Evolutionary conservation across 2,329 filamentous ascomycete genomes (phyloP).

Genomic region (Aspergillus jensenii): DNA sequence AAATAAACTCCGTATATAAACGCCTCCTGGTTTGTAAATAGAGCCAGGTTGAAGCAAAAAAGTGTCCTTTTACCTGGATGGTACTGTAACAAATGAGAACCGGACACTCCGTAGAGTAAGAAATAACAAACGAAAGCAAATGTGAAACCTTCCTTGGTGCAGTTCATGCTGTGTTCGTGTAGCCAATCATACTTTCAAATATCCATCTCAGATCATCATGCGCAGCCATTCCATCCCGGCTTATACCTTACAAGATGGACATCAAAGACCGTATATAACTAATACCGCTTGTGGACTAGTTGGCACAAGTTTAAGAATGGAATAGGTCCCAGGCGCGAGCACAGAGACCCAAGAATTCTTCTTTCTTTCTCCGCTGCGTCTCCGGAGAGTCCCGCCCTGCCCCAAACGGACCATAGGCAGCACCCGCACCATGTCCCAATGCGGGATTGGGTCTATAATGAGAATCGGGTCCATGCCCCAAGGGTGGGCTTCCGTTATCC

Average conservation of each 20-base stretch:
- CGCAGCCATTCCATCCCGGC: neutral
- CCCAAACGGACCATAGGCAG: constrained; percentile 69
- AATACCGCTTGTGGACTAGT: neutral
- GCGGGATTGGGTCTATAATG: constrained; percentile 40
- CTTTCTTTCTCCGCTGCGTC: constrained; percentile 80
- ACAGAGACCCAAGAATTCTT: constrained; percentile 85
- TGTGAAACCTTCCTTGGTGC: constrained; percentile 1
- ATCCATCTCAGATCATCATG: constrained; percentile 18
- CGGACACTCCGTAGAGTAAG: constrained; percentile 3
- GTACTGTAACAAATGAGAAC: constrained; percentile 6
- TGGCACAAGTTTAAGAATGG: constrained; percentile 66
- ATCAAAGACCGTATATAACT: neutral
- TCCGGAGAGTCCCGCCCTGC: constrained; percentile 81
- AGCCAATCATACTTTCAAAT: constrained; percentile 19
- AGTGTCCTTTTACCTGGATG: constrained; percentile 6
- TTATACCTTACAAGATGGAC: neutral
- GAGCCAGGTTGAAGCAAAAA: neutral
- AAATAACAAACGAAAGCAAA: constrained; percentile 5
- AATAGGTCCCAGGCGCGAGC: constrained; percentile 94
- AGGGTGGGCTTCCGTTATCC: constrained; percentile 81
- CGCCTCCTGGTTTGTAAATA: constrained; percentile 1
- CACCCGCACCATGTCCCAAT: constrained; percentile 22
- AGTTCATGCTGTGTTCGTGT: constrained; percentile 23
- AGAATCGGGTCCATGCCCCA: constrained; percentile 68
- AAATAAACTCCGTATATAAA: constrained; percentile 11